Base-by-base conservation (phyloP, 139 green algal species). In the Nannochloris sp. region DNA sequence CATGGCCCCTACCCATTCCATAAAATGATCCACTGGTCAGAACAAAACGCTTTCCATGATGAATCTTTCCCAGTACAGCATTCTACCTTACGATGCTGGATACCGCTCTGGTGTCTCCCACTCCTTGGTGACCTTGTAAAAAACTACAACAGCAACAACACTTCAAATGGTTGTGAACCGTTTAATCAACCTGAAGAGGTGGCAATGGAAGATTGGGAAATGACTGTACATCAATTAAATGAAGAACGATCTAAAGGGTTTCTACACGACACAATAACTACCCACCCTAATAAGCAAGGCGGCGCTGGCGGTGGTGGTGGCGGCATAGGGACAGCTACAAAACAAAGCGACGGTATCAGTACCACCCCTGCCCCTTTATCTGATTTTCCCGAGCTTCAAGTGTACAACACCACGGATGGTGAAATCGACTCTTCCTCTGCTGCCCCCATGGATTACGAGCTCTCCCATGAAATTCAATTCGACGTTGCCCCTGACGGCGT, bases 101-200 rank as follows among this genome's bases (percentile, higher is more conserved):
- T 78, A 34, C 71, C 71, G 12, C 25, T 73, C 19, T 78, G 71
- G 71, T 68, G 46, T 56, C 46, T 75, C 5, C 5, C 4, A 15
- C 23, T 29, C 13, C 35, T 38, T 1, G 55, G 54, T 12, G 54
- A 61, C 25, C n/a, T 42, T 30, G 42, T n/a, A n/a, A n/a, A n/a
- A n/a, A n/a, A n/a, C n/a, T n/a, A n/a, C n/a, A n/a, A n/a, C n/a
- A n/a, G n/a, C n/a, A n/a, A n/a, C n/a, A 51, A 19, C 19, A 19
- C 42, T 15, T 12, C 8, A 5, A 31, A 14, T 33, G 54, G 8
- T 33, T 29, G 27, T 5, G 14, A 61, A 19, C 42, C 42, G 54
- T 33, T 29, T 33, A 35, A 19, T 46, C n/a, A n/a, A n/a, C n/a
- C 8, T 57, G 61, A 44, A 6, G 37, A 25, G 24, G 24, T 38